Conservation (phyloP, 2,329 filamentous ascomycete species). For the Neofusicoccum ribis region DNA sequence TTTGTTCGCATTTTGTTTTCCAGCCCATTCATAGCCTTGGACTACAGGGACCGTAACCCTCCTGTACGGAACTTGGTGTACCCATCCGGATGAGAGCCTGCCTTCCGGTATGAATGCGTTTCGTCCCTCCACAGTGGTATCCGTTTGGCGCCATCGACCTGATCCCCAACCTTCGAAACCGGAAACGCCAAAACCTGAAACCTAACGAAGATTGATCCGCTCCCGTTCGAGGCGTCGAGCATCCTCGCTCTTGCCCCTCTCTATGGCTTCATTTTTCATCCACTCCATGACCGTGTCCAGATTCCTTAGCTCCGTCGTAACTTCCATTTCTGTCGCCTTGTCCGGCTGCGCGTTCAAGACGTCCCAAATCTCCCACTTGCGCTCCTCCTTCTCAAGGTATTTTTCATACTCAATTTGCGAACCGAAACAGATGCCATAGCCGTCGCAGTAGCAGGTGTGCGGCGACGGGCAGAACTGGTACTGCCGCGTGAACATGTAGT, state of each 20-base stretch:
- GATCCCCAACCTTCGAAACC: not conserved
- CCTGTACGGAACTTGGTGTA: no score
- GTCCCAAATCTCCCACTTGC: slow-evolving; percentile 42
- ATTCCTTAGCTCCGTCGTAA: slow-evolving; percentile 27
- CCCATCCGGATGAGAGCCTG: not conserved
- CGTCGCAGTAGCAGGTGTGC: slow-evolving; percentile 60
- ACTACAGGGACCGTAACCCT: no score
- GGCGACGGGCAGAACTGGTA: slow-evolving; percentile 40
- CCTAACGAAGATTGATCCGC: not conserved
- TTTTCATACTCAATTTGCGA: slow-evolving; percentile 40
- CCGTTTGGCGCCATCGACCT: not conserved
- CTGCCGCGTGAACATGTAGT: slow-evolving; percentile 42
- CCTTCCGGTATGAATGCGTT: not conserved
- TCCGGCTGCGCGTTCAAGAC: slow-evolving; percentile 28
- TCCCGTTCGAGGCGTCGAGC: slow-evolving; percentile 11
- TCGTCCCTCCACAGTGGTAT: not conserved
- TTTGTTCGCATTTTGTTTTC: no score
- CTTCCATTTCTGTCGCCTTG: slow-evolving; percentile 20
- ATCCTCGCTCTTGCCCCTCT: slow-evolving; percentile 31
- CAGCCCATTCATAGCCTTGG: no score
- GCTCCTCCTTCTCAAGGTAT: slow-evolving; percentile 27
- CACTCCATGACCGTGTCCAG: slow-evolving; percentile 33
- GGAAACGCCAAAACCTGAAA: not conserved
- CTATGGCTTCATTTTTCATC: slow-evolving; percentile 32
- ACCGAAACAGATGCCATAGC: slow-evolving; percentile 64